These are phyloP conservation scores for Trifolium repens DNA, from an alignment of 306 rosid species.

Conservation along the genomic window DNA sequence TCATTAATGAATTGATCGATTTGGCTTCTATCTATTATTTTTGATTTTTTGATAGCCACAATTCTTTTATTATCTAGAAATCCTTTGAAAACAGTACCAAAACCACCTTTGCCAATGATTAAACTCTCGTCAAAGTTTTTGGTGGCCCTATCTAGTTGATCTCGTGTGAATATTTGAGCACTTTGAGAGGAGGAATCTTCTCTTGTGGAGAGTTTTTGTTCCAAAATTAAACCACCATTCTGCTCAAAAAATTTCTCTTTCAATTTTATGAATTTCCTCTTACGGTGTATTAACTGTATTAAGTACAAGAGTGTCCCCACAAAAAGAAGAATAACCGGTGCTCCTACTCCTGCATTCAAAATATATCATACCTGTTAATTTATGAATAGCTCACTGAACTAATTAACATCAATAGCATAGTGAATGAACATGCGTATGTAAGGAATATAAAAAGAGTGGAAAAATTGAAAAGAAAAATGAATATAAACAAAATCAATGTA, in stretches of 20 bases:
- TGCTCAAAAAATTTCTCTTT: slow-evolving; percentile 40
- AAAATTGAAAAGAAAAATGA: neutral
- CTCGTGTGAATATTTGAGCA: slow-evolving; percentile 33
- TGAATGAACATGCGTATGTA: neutral
- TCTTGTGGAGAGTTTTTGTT: slow-evolving; percentile 25
- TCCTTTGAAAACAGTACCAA: slow-evolving; percentile 50
- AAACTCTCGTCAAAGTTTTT: slow-evolving; percentile 38
- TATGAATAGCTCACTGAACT: neutral
- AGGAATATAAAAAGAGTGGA: neutral
- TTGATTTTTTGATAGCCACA: slow-evolving; percentile 56
- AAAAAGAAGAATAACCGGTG: neutral
- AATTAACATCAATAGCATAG: too few relatives aligned
- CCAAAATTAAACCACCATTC: slow-evolving; percentile 50
- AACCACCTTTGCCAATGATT: slow-evolving; percentile 52
- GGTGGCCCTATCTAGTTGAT: slow-evolving; percentile 51
- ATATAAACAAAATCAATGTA: neutral
- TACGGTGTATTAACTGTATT: slow-evolving; percentile 31
- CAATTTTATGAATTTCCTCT: slow-evolving; percentile 36
- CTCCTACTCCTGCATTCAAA: slow-evolving; percentile 25
- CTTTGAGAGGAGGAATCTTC: neutral
- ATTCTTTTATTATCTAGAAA: neutral
- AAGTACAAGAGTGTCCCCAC: slow-evolving; percentile 5
- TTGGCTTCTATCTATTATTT: slow-evolving; percentile 41
- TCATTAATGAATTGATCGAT: slow-evolving; percentile 54
- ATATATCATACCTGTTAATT: neutral